Base-by-base conservation (phyloP, 2,329 filamentous ascomycete species). In the Myrmaecium sp. region DNA sequence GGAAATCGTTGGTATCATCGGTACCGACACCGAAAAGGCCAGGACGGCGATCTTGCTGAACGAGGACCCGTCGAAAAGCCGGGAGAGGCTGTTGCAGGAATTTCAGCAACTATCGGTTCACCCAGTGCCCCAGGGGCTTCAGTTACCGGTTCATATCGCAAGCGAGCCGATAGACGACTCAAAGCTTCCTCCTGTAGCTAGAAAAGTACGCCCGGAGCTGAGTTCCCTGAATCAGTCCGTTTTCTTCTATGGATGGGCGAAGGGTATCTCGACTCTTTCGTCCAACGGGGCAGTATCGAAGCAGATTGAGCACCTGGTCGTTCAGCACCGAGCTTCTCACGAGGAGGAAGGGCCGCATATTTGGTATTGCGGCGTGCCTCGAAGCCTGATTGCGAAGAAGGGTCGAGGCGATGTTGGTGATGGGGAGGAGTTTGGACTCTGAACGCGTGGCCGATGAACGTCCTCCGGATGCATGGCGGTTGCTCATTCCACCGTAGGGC, bases 171-270 rank as follows among this genome's bases (percentile, higher is more conserved):
- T 13, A 12, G 4, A 13, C 6, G 6, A n/a, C 17, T 3, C 18
- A 12, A 5, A 10, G 11, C 8, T 6, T 6, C 8, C 13, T 35
- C 34, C 21, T 50, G 49, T 52, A 9, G 54, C 65, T 8, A 50
- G 39, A 21, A 53, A 41, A 36, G 60, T 61, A 27, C 56, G 43
- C 4, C 37, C 54, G 6, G 52, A 57, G 5, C 53, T 78, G 27
- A 70, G 65, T 0, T 49, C 58, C 8, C 69, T 78, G 30, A 82
- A 80, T 39, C 52, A 61, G 28, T 72, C 73, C 12, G 75, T 81
- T 6, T 80, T 83, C 41, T 55, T 77, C 27, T 71, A 72, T 40
- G 77, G 77, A 10, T 84, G 78, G 78, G 59, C 60, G 6, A 51
- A 56, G 6, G 55, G 62, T 1, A 43, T 65, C 14, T 77, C 73